Evolutionary conservation across 805 yeast species (phyloP), one percentile per base, ranked within the genome.

Genomic region (Starmera caribaea): DNA sequence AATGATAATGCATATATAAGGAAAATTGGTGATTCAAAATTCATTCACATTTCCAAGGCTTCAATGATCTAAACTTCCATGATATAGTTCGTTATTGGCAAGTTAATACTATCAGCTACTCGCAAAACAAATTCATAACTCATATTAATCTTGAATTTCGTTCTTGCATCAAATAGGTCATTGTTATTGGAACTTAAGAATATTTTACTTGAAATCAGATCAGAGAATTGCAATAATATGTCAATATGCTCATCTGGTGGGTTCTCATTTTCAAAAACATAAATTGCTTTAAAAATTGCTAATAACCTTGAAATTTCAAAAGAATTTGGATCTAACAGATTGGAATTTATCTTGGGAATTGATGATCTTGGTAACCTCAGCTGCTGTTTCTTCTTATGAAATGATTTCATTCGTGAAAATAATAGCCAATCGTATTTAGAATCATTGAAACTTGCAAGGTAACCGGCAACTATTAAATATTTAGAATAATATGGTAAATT

Each of bases 71-170:
- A 33, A 33, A 9, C 12, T 13, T 70, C 76, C 16, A 55, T 54
- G 16, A 86, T 49, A 51, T 80, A 86, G 42, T 74, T 77, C 26
- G 70, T 75, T 10, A 88, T 66, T 2, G 79, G 84, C 49, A 89
- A 76, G 9, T 73, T 66, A 8, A 88, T 65, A 16, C 81, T 84
- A 16, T 65, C 58, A 0, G 95, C 77, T 31, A 87, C 64, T 36
- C 69, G 67, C 44, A 70, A 69, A 10, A 82, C 71, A 8, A 76
- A 68, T 29, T 70, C 71, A 83, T 86, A 87, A 33, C 76, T 70
- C 8, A 81, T 75, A 50, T 83, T 84, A 44, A 86, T 77, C 53
- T 74, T 80, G 95, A 95, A 88, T 50, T 80, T 74, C 1, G 83
- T 73, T 41, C 75, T 73, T 15, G 87, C 75, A 39, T 76, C 81